Base-by-base conservation (phyloP, 495 filamentous ascomycete species). In the Filosporella fistucella region DNA sequence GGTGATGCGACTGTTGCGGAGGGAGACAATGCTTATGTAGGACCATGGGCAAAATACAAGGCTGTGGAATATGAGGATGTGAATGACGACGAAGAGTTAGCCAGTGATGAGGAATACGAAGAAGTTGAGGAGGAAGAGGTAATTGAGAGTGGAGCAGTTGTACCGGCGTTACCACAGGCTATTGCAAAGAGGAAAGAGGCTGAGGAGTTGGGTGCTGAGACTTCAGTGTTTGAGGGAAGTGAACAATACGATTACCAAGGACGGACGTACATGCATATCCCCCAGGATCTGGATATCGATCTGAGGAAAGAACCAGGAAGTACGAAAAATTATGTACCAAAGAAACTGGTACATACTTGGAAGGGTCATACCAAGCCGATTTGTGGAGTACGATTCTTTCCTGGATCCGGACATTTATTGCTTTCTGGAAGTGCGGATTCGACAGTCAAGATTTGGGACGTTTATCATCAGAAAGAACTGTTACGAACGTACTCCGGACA, bases 371-470 rank as follows among this genome's bases (percentile, higher is more conserved):
- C 79, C 24, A 91, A 91, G 55, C 76, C 90, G 26, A 87, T 97
- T 58, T 91, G 84, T 9, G 85, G 86, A 39, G 68, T 96, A 41
- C 86, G 85, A 20, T 89, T 99, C 71, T 88, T 96, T 61, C 93
- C 93, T 2, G 64, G 66, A 24, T 86, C 86, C 18, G 90, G 90
- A 28, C 93, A 99, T 65, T 71, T 99, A 20, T 72, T 97, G 21
- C 71, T 99, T 47, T 91, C 87, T 28, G 84, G 87, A 14, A 78
- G 82, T 23, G 91, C 91, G 16, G 94, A 97, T 64, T 79, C 80
- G 42, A 89, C 89, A 51, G 79, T 96, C 63, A 95, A 94, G 70
- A 85, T 98, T 43, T 97, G 87, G 81, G 91, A 96, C 66, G 87
- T 89, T 12, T 96, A 95, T 57, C 89, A 95, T 58, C 71, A 84